Conservation (phyloP, 2,329 filamentous ascomycete genomes). For the Talaromyces sp. region DNA sequence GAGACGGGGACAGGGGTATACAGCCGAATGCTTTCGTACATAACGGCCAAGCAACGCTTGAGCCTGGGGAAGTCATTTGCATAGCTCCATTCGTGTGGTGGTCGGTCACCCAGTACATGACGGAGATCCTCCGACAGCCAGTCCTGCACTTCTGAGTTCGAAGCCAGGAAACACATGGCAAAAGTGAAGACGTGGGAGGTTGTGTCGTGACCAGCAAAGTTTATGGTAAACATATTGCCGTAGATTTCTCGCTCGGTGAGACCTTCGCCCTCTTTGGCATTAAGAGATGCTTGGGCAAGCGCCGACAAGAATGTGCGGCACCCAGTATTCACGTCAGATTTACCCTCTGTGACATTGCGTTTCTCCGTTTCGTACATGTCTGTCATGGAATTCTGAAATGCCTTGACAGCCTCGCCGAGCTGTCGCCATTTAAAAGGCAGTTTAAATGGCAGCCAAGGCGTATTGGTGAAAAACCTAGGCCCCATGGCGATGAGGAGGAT, state of each 20-base stretch:
- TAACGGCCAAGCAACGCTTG: neutral
- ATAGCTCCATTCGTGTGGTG: neutral
- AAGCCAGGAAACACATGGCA: neutral
- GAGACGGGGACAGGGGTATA: neutral
- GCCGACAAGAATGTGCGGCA: neutral
- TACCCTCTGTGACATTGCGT: neutral
- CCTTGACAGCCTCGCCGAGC: neutral
- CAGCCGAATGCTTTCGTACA: neutral
- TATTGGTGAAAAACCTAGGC: neutral
- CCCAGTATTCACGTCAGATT: neutral
- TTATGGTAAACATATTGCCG: neutral
- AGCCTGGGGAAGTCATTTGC: neutral
- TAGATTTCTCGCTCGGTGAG: neutral
- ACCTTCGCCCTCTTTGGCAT: neutral
- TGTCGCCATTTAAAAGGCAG: slow-evolving; percentile 1
- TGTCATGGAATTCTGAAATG: neutral
- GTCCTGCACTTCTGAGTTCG: neutral
- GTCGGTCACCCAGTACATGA: neutral
- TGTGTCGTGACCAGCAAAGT: slow-evolving; percentile 3
- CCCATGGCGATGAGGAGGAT: neutral
- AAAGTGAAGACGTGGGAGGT: neutral
- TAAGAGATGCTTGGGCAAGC: neutral
- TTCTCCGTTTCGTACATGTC: slow-evolving; percentile 2
- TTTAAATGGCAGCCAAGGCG: neutral
- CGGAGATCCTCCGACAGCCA: neutral